Evolutionary conservation across 2,329 filamentous ascomycete genomes (phyloP), one percentile per base, ranked within the genome.

Genomic region (Monosporascus sp.): DNA sequence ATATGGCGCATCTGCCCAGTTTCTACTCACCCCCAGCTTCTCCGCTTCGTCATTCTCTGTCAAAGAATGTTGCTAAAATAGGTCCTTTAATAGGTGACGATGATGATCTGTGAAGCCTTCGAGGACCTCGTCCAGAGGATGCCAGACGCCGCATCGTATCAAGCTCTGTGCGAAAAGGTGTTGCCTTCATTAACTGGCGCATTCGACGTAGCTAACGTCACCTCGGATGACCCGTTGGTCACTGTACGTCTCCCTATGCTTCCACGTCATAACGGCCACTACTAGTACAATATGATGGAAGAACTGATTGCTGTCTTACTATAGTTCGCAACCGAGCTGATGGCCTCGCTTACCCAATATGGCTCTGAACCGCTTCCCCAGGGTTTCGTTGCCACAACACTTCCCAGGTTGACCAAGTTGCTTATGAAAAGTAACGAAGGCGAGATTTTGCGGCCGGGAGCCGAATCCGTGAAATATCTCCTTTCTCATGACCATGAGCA

Each of bases 401-500:
- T 97, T 73, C 94, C 94, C 40, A 96, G 96, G 69, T 75, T 99
- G 40, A 91, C 86, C 64, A 82, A 86, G 40, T 78, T 97, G 37
- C 77, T 99, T 40, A 86, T 97, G 71, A 85, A 85, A 58, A 92
- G 90, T 2, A 79, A 78, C n/a, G 93, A 97, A 60, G 91, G 90
- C 52, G 91, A 96, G 61, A 79, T 99, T 26, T 82, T 97, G 53
- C 88, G 92, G 56, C 88, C 92, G 3, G 90, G 89, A 14, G 94
- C 91, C 0, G 85, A 91, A 64, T 86, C 90, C 0, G 85, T 96
- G 60, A 93, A 94, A 72, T 91, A 90, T 69, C 91, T 97, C 71
- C 80, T 99, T 37, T 82, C 86, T 60, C 91, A 97, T 68, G 94
- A 97, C 65, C 87, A 93, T 61, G 82, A 91, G 58, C 94, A 97